Base-by-base conservation (phyloP, 2,329 filamentous ascomycete genomes). In the Colletotrichum endophyticum region DNA sequence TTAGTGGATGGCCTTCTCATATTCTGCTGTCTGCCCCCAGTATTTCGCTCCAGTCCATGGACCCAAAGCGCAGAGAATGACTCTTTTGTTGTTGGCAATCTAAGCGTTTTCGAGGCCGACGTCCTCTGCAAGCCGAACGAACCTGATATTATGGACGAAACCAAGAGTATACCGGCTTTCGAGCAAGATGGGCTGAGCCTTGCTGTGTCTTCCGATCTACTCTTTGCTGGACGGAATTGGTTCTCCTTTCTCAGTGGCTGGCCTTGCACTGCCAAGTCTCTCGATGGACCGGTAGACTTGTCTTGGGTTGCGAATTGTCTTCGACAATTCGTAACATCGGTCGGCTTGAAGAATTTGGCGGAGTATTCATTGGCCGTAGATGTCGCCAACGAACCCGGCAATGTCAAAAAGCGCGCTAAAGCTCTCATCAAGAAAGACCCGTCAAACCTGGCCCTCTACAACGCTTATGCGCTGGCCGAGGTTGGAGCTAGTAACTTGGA, bases 391-490 rank as follows among this genome's bases (percentile, higher is more conserved):
- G 89, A 92, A 59, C 86, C 89, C 1, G 81, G 83, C 1, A 87
- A 85, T 3, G 91, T 92, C 30, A 93, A 91, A 79, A 98, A 95
- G 81, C 87, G 89, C 8, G 95, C 95, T 0, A 98, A 95, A 80
- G 84, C 85, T 8, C 86, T 98, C 0, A 84, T 98, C n/a, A 96
- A 94, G 81, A 89, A 88, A 64, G 90, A 91, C 72, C 88, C 92
- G 0, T 88, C 91, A 1, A 94, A 92, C 79, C 83, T 95, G 5
- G 86, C 88, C 16, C 86, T 98, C 1, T 98, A 98, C 84, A 94
- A 95, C 79, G 92, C 93, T 1, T 98, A 96, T 81, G 95, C 94
- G 0, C 85, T 95, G 16, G 91, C 95, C 5, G 95, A 98, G 83
- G 88, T 85, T 78, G 86, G 87, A 2, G 89, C 89, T 34, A 91